Percentiles rank a stretch among this genome's conserved stretches.
phyloP scores from a whole-genome alignment of 164 flowering plant species.

The Sextonia rubra region DNA sequence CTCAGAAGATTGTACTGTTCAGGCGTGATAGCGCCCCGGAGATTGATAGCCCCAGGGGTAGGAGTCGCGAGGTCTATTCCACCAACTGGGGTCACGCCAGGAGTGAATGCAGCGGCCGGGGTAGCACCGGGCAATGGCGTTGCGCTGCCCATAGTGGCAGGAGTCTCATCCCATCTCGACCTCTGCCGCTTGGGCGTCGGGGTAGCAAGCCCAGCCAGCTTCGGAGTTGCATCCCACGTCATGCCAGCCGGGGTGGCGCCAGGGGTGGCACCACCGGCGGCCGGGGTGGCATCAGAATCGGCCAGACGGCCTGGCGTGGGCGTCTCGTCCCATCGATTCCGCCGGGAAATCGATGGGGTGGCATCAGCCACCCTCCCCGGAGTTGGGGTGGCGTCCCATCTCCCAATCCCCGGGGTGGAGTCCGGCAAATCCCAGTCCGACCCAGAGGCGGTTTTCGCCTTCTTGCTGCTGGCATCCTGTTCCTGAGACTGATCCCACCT shows the following conservation, averaged over 20 bases:
- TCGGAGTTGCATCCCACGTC: constrained; percentile 99
- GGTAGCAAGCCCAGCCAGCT: constrained; percentile 78
- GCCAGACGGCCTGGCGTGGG: constrained; percentile 92
- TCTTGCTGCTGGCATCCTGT: constrained; percentile 53
- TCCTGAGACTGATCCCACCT: constrained; percentile 87
- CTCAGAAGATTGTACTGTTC: constrained; percentile 87
- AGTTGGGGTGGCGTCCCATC: constrained; percentile 98
- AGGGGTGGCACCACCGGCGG: constrained; percentile 81
- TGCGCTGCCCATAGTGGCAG: constrained; percentile 89
- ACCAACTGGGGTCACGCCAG: constrained; percentile 94
- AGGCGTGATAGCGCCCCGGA: constrained; percentile 75
- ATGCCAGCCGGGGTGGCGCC: constrained; percentile 97
- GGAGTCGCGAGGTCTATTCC: constrained; percentile 85
- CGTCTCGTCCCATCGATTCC: constrained; percentile 98
- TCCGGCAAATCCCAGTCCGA: constrained; percentile 98
- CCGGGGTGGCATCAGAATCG: constrained; percentile 89
- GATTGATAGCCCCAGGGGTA: constrained; percentile 64
- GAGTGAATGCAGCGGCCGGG: constrained; percentile 73
- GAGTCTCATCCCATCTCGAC: constrained; percentile 99
- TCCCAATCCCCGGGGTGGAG: constrained; percentile 79
- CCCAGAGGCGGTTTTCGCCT: constrained; percentile 28
- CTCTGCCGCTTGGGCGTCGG: constrained; percentile 96
- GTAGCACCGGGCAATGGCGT: constrained; percentile 88
- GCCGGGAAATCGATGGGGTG: constrained; percentile 57
- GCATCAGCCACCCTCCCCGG: constrained; percentile 90